Conservation (phyloP, 2,329 filamentous ascomycete species). For the Xylariaceae sp. region DNA sequence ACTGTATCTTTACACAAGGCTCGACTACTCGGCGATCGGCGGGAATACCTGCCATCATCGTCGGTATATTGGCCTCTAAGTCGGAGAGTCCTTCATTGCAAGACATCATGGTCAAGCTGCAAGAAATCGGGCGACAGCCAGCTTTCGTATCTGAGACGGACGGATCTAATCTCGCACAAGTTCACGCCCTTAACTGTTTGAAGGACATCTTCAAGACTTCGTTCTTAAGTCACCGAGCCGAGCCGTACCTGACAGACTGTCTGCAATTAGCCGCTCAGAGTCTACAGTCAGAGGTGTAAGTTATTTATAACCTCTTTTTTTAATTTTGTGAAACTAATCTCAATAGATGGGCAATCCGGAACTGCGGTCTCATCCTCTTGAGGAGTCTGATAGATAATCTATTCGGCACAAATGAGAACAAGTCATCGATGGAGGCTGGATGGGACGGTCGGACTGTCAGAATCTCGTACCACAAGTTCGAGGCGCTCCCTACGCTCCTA, state of each 20-base stretch:
- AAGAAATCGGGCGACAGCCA: conserved; percentile 51
- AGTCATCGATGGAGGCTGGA: conserved; percentile 52
- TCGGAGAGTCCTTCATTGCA: conserved; percentile 55
- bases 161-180: conserved; percentile 71
- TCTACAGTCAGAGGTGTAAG: conserved; percentile 70
- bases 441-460: conserved; percentile 60
- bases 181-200: conserved; percentile 90
- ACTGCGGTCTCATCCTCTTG: conserved; percentile 85
- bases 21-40: conserved; percentile 87
- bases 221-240: conserved; percentile 64
- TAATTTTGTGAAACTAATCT: conserved; percentile 17
- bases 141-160: conserved; percentile 53
- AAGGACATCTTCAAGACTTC: conserved; percentile 89
- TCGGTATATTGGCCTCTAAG: conserved; percentile 70
- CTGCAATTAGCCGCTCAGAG: conserved; percentile 76
- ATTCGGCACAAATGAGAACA: conserved; percentile 71
- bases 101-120: conserved; percentile 58
- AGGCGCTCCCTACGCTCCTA: conserved; percentile 59
- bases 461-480: conserved; percentile 66
- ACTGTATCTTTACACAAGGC: conserved; percentile 67
- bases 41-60: conserved; percentile 81
- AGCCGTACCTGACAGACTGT: conserved; percentile 66
- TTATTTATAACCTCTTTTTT: conserved; percentile 3
- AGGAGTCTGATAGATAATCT: conserved; percentile 76
- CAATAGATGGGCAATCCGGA: conserved; percentile 81